Conservation (phyloP, 1,284 basidiomycete genomes). For the Cutaneotrichosporon cavernicola region DNA sequence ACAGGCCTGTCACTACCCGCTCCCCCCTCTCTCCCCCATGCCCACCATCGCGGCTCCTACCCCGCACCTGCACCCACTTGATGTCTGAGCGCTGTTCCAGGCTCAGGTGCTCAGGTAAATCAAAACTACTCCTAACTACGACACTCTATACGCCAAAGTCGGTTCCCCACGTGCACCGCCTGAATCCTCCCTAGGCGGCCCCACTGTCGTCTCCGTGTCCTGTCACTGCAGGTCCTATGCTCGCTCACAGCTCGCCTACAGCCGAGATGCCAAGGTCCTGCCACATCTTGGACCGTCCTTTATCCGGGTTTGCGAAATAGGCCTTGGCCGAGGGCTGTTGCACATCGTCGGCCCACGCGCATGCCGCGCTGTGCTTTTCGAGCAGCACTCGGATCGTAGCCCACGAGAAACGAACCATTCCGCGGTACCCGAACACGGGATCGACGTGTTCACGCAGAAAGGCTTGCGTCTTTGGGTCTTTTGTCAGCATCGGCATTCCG, state of each 20-base stretch:
- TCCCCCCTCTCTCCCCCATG: background rate
- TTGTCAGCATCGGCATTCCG: background rate
- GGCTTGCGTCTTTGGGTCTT: constrained; percentile 87
- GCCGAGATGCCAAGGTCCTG: constrained; percentile 71
- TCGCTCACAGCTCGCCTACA: constrained; percentile 56
- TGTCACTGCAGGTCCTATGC: background rate
- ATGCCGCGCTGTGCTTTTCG: constrained; percentile 72
- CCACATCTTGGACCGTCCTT: constrained; percentile 67
- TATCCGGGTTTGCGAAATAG: constrained; percentile 67
- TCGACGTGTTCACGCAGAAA: constrained; percentile 78
- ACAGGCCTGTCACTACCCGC: background rate
- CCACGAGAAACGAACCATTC: constrained; percentile 92
- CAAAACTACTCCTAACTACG: too few species aligned
- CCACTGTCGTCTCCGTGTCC: background rate
- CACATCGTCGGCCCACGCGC: constrained; percentile 78
- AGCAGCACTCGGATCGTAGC: constrained; percentile 83
- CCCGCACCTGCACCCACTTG: background rate
- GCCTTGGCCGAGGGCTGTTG: constrained; percentile 70
- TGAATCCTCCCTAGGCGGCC: too few species aligned
- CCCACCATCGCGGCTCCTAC: background rate
- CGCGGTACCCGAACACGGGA: constrained; percentile 89
- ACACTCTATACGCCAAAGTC: background rate
- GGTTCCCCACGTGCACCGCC: background rate
- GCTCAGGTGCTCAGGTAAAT: background rate
- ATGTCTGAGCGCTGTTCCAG: background rate